A percentile compares a stretch with the other conserved stretches of the same genome.
phyloP scores from a whole-genome alignment of 1,139 yeast genomes.

The Geotrichum citri-aurantii region DNA sequence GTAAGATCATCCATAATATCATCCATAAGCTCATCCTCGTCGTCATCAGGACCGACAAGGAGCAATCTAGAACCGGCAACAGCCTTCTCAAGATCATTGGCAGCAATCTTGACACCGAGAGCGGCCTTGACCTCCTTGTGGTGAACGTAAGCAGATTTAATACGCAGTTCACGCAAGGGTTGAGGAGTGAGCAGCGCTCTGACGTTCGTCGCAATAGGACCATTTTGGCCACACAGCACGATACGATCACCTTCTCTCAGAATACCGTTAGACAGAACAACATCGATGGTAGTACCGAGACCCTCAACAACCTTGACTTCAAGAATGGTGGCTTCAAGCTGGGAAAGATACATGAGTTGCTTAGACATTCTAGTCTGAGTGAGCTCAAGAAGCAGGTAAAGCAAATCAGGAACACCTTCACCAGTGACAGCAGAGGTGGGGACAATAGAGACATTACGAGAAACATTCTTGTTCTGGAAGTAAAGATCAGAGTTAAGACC shows the following conservation, averaged over 20 bases:
- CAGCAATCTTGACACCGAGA: slow-evolving; percentile 96
- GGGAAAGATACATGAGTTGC: slow-evolving; percentile 92
- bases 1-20: slow-evolving; percentile 98
- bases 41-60: slow-evolving; percentile 95
- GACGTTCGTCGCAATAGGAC: slow-evolving; percentile 96
- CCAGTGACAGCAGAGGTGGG: slow-evolving; percentile 99
- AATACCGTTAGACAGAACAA: slow-evolving; percentile 90
- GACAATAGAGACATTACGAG: slow-evolving; percentile 90
- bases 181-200: slow-evolving; percentile 97
- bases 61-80: slow-evolving; percentile 97
- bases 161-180: slow-evolving; percentile 91
- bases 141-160: slow-evolving; percentile 90
- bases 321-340: slow-evolving; percentile 90
- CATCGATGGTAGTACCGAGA: slow-evolving; percentile 97
- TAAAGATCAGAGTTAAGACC: slow-evolving; percentile 97
- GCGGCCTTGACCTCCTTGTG: slow-evolving; percentile 98
- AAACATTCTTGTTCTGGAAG: slow-evolving; percentile 87
- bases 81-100: slow-evolving; percentile 95
- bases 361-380: slow-evolving; percentile 99
- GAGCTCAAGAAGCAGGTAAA: slow-evolving; percentile 89
- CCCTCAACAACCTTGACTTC: slow-evolving; percentile 99
- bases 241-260: slow-evolving; percentile 91
- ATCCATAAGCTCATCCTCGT: slow-evolving; percentile 95
- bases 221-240: slow-evolving; percentile 95
- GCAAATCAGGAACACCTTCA: slow-evolving; percentile 98